Percentiles rank a stretch among this genome's conserved stretches.
Evolutionary conservation across 176 grass and related monocot genomes (phyloP).

Genomic region (Leersia perrieri): DNA sequence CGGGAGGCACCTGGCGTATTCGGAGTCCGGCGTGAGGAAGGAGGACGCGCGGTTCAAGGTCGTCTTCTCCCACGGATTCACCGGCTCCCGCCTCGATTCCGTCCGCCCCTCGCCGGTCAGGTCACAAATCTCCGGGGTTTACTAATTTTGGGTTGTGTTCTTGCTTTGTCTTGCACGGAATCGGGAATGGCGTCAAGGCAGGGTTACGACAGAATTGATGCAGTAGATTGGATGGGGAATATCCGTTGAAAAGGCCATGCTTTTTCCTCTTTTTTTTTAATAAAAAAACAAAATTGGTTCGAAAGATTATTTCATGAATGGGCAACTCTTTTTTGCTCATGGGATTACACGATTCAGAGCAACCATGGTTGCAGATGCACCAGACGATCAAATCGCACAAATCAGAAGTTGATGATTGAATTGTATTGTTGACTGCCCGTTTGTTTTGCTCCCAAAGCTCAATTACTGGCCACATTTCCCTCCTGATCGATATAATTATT

Average conservation of each 20-base stretch:
- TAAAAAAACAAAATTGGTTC: too few relatives aligned
- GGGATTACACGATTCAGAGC: neutral
- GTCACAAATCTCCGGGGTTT: neutral
- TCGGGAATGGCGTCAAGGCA: neutral
- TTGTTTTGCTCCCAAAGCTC: neutral
- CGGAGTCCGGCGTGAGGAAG: slow-evolving; percentile 62
- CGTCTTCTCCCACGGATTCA: slow-evolving; percentile 76
- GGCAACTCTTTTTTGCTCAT: neutral
- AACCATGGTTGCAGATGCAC: neutral
- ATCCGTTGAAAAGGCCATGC: neutral
- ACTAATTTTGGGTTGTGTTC: neutral
- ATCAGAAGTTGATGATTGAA: neutral
- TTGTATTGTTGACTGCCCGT: neutral
- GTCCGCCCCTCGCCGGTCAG: slow-evolving; percentile 54
- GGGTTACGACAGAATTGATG: neutral
- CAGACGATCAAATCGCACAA: neutral
- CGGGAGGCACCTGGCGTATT: slow-evolving; percentile 71
- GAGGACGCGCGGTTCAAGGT: slow-evolving; percentile 62
- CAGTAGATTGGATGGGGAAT: neutral
- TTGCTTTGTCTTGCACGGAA: neutral
- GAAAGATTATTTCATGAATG: neutral
- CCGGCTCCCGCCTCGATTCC: slow-evolving; percentile 47
- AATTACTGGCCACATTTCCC: neutral
- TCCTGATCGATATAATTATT: neutral
- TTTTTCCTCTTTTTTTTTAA: too few relatives aligned